Conservation (phyloP, 805 yeast genomes). For the Starmera quercuum region DNA sequence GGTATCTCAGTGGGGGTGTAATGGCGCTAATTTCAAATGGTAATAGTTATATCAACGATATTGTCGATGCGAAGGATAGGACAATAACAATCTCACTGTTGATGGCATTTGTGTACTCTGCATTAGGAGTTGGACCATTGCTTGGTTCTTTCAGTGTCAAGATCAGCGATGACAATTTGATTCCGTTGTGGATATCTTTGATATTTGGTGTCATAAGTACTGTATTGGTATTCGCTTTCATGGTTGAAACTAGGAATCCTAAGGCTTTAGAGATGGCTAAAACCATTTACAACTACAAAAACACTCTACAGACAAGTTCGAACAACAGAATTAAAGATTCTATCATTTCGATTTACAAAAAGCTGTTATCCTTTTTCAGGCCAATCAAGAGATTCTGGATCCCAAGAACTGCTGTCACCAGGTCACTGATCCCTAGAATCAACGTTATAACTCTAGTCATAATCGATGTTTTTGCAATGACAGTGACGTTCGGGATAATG, state of each 20-base stretch:
- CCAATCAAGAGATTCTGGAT: constrained; percentile 16
- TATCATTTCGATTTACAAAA: neutral
- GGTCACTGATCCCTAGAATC: constrained; percentile 10
- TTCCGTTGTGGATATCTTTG: constrained; percentile 5
- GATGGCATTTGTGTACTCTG: constrained; percentile 16
- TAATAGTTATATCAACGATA: constrained; percentile 16
- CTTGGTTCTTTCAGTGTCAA: constrained; percentile 14
- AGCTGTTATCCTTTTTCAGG: constrained; percentile 4
- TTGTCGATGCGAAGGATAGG: constrained; percentile 9
- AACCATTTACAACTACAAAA: constrained; percentile 2
- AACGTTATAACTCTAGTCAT: constrained; percentile 12
- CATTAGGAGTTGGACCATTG: constrained; percentile 17
- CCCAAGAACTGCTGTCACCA: constrained; percentile 6
- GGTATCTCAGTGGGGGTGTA: constrained; percentile 14
- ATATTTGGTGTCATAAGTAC: constrained; percentile 4
- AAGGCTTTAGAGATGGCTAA: constrained; percentile 11
- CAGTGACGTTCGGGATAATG: constrained; percentile 16
- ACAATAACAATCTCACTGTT: constrained; percentile 11
- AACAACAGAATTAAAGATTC: no score
- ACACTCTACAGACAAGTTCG: neutral
- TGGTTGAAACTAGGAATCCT: constrained; percentile 14
- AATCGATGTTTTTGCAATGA: constrained; percentile 15
- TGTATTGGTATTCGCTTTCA: constrained; percentile 1
- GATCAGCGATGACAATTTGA: constrained; percentile 3
- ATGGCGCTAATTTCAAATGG: constrained; percentile 19